Percentiles rank a stretch among this genome's conserved stretches.
phyloP scores from a whole-genome alignment of 2,329 filamentous ascomycete genomes.

The Fusarium chlamydosporum region DNA sequence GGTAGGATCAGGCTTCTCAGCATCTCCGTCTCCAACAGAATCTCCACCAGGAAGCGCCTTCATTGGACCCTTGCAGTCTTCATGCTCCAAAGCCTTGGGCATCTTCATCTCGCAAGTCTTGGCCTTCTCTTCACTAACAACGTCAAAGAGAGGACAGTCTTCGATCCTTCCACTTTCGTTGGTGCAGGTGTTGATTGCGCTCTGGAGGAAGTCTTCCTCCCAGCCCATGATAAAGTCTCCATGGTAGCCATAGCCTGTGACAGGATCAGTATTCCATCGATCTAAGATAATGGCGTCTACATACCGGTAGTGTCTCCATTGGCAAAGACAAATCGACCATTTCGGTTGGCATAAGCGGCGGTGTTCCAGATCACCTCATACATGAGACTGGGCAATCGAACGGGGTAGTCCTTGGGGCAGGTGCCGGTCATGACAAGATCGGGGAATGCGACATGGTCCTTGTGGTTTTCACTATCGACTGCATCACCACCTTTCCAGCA shows the following conservation, averaged over 20 bases:
- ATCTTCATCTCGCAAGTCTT: constrained; percentile 74
- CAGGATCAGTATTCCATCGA: constrained; percentile 76
- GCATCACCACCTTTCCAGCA: constrained; percentile 87
- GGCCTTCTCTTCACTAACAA: constrained; percentile 72
- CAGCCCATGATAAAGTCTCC: constrained; percentile 88
- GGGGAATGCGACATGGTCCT: constrained; percentile 82
- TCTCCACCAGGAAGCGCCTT: constrained; percentile 75
- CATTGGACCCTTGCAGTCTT: constrained; percentile 71
- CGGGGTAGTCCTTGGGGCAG: constrained; percentile 78
- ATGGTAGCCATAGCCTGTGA: constrained; percentile 78
- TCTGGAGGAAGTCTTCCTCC: constrained; percentile 76
- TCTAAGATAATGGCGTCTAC: constrained; percentile 37
- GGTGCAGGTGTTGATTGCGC: constrained; percentile 82
- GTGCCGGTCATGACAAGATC: constrained; percentile 80
- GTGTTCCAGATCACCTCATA: constrained; percentile 91
- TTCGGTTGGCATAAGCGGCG: constrained; percentile 70
- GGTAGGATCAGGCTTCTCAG: constrained; percentile 29
- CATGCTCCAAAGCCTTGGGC: constrained; percentile 67
- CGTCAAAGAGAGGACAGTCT: constrained; percentile 81
- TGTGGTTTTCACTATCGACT: constrained; percentile 67
- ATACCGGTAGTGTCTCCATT: constrained; percentile 83
- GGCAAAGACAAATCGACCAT: constrained; percentile 80
- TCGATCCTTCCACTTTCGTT: constrained; percentile 75
- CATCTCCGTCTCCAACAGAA: constrained; percentile 40
- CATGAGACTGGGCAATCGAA: constrained; percentile 80